A percentile compares a stretch with the other conserved stretches of the same genome.
phyloP scores from a whole-genome alignment of 768 basidiomycete species.

The Pulveroboletus sp. region DNA sequence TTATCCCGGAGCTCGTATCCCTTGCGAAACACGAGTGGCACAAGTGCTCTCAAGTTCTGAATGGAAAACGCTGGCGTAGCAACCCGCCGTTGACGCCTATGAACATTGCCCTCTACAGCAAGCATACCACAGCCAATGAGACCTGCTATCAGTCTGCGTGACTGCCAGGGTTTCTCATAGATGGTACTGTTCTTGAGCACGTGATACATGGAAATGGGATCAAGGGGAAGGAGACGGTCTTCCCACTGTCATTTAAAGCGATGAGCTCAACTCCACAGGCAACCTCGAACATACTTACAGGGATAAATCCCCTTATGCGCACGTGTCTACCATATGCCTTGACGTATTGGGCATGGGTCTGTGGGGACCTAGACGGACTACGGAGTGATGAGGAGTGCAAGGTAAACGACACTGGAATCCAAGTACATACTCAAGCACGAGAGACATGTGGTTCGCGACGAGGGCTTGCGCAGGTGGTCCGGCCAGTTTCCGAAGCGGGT shows the following conservation, averaged over 20 bases:
- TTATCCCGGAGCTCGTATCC: constrained; percentile 56
- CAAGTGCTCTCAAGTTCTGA: constrained; percentile 68
- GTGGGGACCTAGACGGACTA: constrained; percentile 52
- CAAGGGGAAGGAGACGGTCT: constrained; percentile 73
- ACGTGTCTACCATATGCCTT: constrained; percentile 64
- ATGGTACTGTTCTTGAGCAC: constrained; percentile 65
- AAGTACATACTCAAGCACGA: constrained; percentile 53
- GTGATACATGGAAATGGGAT: constrained; percentile 69
- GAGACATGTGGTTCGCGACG: constrained; percentile 50
- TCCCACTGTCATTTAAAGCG: constrained; percentile 51
- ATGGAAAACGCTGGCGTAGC: constrained; percentile 74
- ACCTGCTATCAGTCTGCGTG: constrained; percentile 64
- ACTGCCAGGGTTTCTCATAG: constrained; percentile 83
- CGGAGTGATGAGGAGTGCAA: not conserved
- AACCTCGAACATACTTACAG: constrained; percentile 44
- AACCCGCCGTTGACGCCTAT: constrained; percentile 77
- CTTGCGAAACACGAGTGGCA: constrained; percentile 69
- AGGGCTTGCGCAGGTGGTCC: constrained; percentile 52
- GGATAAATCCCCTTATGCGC: constrained; percentile 61
- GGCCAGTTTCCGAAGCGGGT: constrained; percentile 50
- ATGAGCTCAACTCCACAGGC: constrained; percentile 10
- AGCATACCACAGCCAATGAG: constrained; percentile 84
- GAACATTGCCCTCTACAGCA: constrained; percentile 69
- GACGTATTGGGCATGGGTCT: constrained; percentile 49
- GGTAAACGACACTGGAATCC: not conserved